A percentile compares a stretch with the other conserved stretches of the same genome.
Evolutionary conservation across 768 basidiomycete species (phyloP).

Genomic region (Stropharia rugosoannulata): DNA sequence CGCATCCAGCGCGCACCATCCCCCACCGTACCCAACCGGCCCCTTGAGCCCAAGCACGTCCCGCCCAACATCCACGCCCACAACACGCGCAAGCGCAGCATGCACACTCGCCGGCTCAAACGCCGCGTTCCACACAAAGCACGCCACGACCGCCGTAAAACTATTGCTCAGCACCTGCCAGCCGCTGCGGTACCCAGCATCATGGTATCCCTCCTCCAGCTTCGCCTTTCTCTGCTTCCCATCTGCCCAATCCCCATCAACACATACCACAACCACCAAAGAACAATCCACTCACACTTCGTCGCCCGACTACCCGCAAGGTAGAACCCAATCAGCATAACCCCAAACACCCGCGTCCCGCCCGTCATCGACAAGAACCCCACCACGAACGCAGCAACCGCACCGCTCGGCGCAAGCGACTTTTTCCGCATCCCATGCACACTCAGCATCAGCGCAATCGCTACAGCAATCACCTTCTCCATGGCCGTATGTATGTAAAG

Average conservation of each 20-base stretch:
- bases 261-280: not conserved
- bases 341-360: constrained; percentile 63
- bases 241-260: constrained; percentile 33
- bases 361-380: constrained; percentile 74
- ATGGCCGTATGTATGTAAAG: not conserved
- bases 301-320: constrained; percentile 81
- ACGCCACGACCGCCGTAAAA: constrained; percentile 57
- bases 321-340: constrained; percentile 75
- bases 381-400: constrained; percentile 71
- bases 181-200: constrained; percentile 69
- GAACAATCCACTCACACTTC: constrained; percentile 50
- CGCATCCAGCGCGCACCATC: constrained; percentile 65
- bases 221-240: constrained; percentile 73
- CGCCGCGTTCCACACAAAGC: constrained; percentile 60
- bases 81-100: constrained; percentile 25
- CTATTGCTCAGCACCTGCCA: constrained; percentile 88
- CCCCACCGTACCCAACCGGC: constrained; percentile 31
- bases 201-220: constrained; percentile 78
- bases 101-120: constrained; percentile 47
- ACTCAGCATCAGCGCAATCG: constrained; percentile 54
- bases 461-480: constrained; percentile 29
- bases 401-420: constrained; percentile 78
- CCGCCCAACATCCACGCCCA: constrained; percentile 23
- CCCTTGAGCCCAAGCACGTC: constrained; percentile 1
- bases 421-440: constrained; percentile 70